Conservation (phyloP, 441 rosid genomes). For the Gossypium trilobum region DNA sequence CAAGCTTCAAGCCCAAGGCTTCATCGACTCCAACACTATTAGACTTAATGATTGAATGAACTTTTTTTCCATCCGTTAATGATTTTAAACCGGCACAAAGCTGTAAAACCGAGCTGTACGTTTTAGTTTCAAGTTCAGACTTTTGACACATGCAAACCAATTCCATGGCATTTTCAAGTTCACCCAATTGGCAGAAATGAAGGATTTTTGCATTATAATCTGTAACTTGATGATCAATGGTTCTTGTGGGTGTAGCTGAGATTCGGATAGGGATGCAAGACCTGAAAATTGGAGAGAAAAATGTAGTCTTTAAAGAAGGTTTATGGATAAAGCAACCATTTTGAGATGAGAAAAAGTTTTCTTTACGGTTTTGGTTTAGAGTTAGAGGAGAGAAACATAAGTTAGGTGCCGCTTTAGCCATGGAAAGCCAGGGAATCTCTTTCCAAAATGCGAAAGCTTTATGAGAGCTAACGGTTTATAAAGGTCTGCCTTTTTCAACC, state of each 20-base stretch:
- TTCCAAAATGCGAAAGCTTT: not conserved
- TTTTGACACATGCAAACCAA: conserved; percentile 33
- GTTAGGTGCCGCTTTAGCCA: conserved; percentile 27
- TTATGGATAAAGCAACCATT: conserved; percentile 17
- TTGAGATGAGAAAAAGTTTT: conserved; percentile 16
- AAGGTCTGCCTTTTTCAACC: not conserved
- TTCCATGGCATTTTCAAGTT: conserved; percentile 33
- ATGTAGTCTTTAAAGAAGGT: conserved; percentile 23
- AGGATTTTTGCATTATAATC: conserved; percentile 28
- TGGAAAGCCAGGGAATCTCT: conserved; percentile 18
- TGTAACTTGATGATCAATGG: conserved; percentile 16
- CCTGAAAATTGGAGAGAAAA: conserved; percentile 13
- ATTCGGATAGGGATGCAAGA: conserved; percentile 13
- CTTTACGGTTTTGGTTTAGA: conserved; percentile 14
- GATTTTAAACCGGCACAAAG: conserved; percentile 52
- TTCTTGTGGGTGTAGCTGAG: conserved; percentile 16
- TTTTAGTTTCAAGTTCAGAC: conserved; percentile 30
- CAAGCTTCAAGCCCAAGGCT: conserved; percentile 51
- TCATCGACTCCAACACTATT: conserved; percentile 35
- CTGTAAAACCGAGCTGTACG: conserved; percentile 42
- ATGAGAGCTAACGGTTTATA: not conserved
- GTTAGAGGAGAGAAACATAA: conserved; percentile 11
- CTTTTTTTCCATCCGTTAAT: conserved; percentile 33
- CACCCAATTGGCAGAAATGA: conserved; percentile 36
- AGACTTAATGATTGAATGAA: conserved; percentile 39